These are phyloP conservation scores for Euptelea pleiosperma DNA, from an alignment of 164 flowering plant species.

Conservation along the genomic window DNA sequence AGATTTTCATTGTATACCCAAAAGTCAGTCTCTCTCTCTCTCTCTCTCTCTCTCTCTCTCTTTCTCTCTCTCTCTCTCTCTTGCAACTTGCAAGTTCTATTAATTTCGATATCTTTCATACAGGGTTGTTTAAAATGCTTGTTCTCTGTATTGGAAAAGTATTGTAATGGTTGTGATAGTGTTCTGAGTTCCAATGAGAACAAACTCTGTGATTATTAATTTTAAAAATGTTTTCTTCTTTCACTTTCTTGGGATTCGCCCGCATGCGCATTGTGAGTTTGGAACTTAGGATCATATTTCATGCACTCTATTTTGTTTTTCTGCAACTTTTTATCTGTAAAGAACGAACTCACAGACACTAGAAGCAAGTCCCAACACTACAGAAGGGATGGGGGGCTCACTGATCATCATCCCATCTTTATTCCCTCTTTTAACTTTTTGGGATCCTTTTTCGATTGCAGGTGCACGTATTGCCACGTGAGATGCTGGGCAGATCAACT, in stretches of 20 bases:
- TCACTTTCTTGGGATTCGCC: constrained; percentile 44
- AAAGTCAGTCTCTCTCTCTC: not conserved
- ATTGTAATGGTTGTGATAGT: constrained; percentile 7
- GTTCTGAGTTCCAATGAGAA: constrained; percentile 16
- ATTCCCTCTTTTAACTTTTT: constrained; percentile 5
- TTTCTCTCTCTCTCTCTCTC: not conserved
- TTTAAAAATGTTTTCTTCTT: constrained; percentile 6
- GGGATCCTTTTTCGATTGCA: constrained; percentile 24
- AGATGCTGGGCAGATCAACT: constrained; percentile 91
- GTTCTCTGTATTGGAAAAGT: not conserved
- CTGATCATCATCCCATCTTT: constrained; percentile 18
- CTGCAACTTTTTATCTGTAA: constrained; percentile 3
- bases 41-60: no score
- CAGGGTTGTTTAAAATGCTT: not conserved
- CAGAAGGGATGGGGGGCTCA: constrained; percentile 14
- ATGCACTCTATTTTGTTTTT: not conserved
- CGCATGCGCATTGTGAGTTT: no score
- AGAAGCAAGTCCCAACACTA: constrained; percentile 1
- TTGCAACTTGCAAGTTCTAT: not conserved
- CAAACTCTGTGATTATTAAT: not conserved
- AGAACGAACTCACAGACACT: constrained; percentile 1
- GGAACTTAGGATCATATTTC: no score
- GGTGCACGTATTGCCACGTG: constrained; percentile 91
- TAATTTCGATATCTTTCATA: not conserved
- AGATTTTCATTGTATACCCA: constrained; percentile 3